Conservation (phyloP, 768 basidiomycete species). For the Boletus eberwhitei region DNA sequence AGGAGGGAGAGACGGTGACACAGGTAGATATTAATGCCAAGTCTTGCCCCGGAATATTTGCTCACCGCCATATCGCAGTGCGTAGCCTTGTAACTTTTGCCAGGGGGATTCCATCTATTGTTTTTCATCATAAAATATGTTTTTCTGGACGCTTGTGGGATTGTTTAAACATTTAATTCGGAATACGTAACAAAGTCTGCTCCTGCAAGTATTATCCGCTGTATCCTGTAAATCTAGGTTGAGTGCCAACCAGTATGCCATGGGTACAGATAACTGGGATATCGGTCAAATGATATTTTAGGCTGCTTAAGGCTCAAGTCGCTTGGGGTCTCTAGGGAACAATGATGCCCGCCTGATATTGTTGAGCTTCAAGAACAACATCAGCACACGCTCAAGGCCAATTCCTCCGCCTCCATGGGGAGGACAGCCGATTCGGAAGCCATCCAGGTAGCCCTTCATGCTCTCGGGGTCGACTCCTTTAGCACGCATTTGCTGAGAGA, state of each 20-base stretch:
- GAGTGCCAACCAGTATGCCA: conserved; percentile 5
- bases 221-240: conserved; percentile 20
- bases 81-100: conserved; percentile 20
- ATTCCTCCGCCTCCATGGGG: conserved; percentile 98
- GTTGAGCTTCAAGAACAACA: conserved; percentile 96
- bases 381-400: conserved; percentile 90
- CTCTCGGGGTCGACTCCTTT: conserved; percentile 88
- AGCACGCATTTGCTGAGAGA: conserved; percentile 78
- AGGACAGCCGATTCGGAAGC: conserved; percentile 90
- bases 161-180: conserved; percentile 26
- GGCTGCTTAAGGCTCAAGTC: conserved; percentile 76
- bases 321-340: conserved; percentile 97
- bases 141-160: conserved; percentile 21
- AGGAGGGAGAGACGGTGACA: conserved; percentile 43
- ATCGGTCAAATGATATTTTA: background rate
- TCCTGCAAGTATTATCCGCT: conserved; percentile 8
- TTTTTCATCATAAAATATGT: conserved; percentile 16
- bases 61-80: conserved; percentile 15
- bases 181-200: conserved; percentile 21
- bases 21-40: background rate
- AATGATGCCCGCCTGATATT: conserved; percentile 91
- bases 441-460: conserved; percentile 92
- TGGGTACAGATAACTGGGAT: background rate
- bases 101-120: conserved; percentile 18
- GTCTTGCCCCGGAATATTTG: background rate